Percentiles rank a stretch among this genome's conserved stretches.
These are phyloP conservation scores for Plasmodium relictum DNA, from an alignment of 169 alveolate genomes.

Conservation along the genomic window DNA sequence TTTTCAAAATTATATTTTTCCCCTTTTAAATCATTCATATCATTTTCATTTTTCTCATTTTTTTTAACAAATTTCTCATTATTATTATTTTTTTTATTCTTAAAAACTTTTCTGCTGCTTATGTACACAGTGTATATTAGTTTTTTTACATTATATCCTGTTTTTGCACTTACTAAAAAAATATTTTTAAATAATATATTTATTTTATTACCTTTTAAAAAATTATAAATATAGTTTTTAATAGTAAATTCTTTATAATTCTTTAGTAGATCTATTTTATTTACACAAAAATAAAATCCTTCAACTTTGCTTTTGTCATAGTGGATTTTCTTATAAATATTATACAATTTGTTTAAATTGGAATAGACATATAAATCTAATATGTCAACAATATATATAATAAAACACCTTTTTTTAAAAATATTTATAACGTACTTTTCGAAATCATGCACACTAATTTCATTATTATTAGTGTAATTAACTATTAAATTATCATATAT, in stretches of 20 bases:
- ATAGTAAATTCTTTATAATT: constrained; percentile 62
- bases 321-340: constrained; percentile 39
- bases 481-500: constrained; percentile 48
- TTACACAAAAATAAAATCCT: constrained; percentile 75
- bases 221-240: constrained; percentile 58
- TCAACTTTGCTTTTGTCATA: constrained; percentile 55
- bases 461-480: constrained; percentile 67
- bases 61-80: not conserved
- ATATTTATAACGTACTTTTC: constrained; percentile 78
- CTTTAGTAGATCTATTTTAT: constrained; percentile 55
- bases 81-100: constrained; percentile 16
- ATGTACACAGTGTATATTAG: constrained; percentile 47
- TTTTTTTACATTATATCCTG: constrained; percentile 73
- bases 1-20: not conserved
- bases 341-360: constrained; percentile 52
- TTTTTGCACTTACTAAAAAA: constrained; percentile 74
- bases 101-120: constrained; percentile 10
- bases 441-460: constrained; percentile 74
- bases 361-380: constrained; percentile 73
- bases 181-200: constrained; percentile 61
- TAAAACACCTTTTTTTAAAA: constrained; percentile 63
- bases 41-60: not conserved
- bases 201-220: constrained; percentile 52
- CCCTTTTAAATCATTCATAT: not conserved
- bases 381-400: constrained; percentile 75